These are phyloP conservation scores for Amaranthus tricolor DNA, from an alignment of 179 eudicot species.

Conservation along the genomic window DNA sequence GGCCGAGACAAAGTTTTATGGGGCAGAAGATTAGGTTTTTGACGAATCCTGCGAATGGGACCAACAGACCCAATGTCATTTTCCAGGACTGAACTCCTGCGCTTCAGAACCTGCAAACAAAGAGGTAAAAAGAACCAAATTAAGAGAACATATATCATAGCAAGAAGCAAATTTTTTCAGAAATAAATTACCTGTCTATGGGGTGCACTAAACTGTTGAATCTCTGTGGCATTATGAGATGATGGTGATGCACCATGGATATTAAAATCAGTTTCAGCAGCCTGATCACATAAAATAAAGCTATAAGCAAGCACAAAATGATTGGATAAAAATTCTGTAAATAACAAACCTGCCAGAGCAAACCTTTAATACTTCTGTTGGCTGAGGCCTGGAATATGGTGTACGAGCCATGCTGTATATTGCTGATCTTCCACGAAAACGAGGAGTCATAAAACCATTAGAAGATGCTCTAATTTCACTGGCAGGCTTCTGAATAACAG, in stretches of 20 bases:
- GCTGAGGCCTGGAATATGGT: slow-evolving; percentile 61
- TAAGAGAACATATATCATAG: slow-evolving; percentile 12
- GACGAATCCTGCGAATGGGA: slow-evolving; percentile 83
- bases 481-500: slow-evolving; percentile 38
- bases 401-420: slow-evolving; percentile 85
- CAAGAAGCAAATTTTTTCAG: not conserved
- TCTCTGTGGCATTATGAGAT: slow-evolving; percentile 40
- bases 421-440: slow-evolving; percentile 83
- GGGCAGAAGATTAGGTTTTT: slow-evolving; percentile 72
- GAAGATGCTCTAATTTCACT: slow-evolving; percentile 35
- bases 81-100: slow-evolving; percentile 72
- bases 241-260: slow-evolving; percentile 24
- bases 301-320: not conserved
- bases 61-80: slow-evolving; percentile 79
- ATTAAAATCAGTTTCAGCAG: slow-evolving; percentile 21
- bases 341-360: slow-evolving; percentile 2
- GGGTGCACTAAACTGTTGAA: slow-evolving; percentile 32
- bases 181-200: slow-evolving; percentile 44
- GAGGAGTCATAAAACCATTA: slow-evolving; percentile 60
- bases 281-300: slow-evolving; percentile 23
- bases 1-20: slow-evolving; percentile 37
- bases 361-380: slow-evolving; percentile 45
- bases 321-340: not conserved
- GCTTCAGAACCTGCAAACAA: slow-evolving; percentile 68
- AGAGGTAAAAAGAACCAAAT: slow-evolving; percentile 1